These are phyloP conservation scores for Kappamyces sp. DNA, from an alignment of 192 early-diverging fungal species.

Conservation along the genomic window DNA sequence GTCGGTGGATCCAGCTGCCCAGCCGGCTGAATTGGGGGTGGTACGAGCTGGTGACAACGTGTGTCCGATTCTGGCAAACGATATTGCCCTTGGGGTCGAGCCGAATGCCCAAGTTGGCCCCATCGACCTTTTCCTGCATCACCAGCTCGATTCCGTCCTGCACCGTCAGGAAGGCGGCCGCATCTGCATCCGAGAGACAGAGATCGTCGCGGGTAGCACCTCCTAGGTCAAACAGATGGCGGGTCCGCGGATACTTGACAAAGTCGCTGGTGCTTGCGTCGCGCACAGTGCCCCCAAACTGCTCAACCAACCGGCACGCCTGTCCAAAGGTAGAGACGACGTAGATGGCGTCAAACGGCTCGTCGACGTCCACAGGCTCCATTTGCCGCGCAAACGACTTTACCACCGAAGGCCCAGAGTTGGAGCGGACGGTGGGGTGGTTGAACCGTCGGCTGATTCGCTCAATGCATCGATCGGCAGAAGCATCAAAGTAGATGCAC, in stretches of 20 bases:
- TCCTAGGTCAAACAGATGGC: slow-evolving; percentile 34
- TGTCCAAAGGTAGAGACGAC: slow-evolving; percentile 24
- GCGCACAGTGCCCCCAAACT: slow-evolving; percentile 22
- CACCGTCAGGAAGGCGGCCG: slow-evolving; percentile 11
- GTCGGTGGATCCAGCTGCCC: slow-evolving; percentile 22
- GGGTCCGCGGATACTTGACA: slow-evolving; percentile 42
- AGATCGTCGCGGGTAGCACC: slow-evolving; percentile 38
- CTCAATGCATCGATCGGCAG: slow-evolving; percentile 22
- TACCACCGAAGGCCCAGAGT: slow-evolving; percentile 20
- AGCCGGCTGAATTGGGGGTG: slow-evolving; percentile 33
- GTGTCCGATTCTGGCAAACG: slow-evolving; percentile 35
- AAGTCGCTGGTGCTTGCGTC: slow-evolving; percentile 11
- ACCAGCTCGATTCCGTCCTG: slow-evolving; percentile 14
- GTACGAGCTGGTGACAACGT: slow-evolving; percentile 24
- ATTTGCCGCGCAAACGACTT: slow-evolving; percentile 18
- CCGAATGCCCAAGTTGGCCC: slow-evolving; percentile 41
- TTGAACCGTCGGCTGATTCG: slow-evolving; percentile 18
- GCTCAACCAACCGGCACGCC: slow-evolving; percentile 13
- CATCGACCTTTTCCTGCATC: slow-evolving; percentile 48
- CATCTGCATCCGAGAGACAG: slow-evolving; percentile 21
- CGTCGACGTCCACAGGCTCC: slow-evolving; percentile 6
- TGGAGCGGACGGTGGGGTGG: slow-evolving; percentile 30
- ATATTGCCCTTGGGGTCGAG: slow-evolving; percentile 20
- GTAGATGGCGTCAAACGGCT: slow-evolving; percentile 28
- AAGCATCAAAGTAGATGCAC: slow-evolving; percentile 26